Percentiles rank a stretch among this genome's conserved stretches.
These are phyloP conservation scores for Lipomyces chichibuensis DNA, from an alignment of 805 yeast species.

Conservation along the genomic window DNA sequence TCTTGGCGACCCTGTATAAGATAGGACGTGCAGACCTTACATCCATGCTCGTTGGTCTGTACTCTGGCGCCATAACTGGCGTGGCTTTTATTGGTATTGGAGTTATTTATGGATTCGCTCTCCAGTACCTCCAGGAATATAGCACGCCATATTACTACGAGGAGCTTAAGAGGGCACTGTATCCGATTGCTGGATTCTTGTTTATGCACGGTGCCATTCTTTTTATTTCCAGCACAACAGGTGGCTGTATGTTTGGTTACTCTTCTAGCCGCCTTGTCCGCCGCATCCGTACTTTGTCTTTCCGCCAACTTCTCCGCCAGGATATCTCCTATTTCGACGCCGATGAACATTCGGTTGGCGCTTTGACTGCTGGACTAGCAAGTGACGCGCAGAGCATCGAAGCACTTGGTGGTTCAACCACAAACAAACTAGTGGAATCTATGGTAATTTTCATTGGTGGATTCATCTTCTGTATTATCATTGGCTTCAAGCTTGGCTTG, in stretches of 20 bases:
- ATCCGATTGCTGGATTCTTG: conserved; percentile 29
- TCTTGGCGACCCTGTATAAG: conserved; percentile 8
- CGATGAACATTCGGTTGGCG: conserved; percentile 38
- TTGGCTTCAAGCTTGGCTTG: conserved; percentile 49
- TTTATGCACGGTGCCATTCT: conserved; percentile 27
- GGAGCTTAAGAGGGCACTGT: conserved; percentile 18
- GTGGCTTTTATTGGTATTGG: conserved; percentile 23
- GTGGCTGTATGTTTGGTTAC: conserved; percentile 32
- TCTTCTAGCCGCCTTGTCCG: conserved; percentile 36
- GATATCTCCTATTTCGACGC: conserved; percentile 41
- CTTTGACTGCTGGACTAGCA: conserved; percentile 38
- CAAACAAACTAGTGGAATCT: conserved; percentile 42
- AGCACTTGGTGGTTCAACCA: conserved; percentile 40
- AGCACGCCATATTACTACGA: conserved; percentile 19
- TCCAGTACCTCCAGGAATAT: conserved; percentile 24
- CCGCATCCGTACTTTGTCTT: conserved; percentile 37
- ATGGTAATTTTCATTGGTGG: conserved; percentile 48
- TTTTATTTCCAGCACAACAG: conserved; percentile 21
- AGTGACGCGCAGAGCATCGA: conserved; percentile 40
- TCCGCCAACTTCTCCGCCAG: conserved; percentile 39
- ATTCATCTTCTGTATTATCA: conserved; percentile 46
- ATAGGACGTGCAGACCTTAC: conserved; percentile 19
- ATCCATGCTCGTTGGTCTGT: conserved; percentile 16
- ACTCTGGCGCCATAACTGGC: conserved; percentile 31
- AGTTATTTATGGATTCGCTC: conserved; percentile 23